Base-by-base conservation (phyloP, 116 monocot genomes). In the Dioscorea cayenensis region DNA sequence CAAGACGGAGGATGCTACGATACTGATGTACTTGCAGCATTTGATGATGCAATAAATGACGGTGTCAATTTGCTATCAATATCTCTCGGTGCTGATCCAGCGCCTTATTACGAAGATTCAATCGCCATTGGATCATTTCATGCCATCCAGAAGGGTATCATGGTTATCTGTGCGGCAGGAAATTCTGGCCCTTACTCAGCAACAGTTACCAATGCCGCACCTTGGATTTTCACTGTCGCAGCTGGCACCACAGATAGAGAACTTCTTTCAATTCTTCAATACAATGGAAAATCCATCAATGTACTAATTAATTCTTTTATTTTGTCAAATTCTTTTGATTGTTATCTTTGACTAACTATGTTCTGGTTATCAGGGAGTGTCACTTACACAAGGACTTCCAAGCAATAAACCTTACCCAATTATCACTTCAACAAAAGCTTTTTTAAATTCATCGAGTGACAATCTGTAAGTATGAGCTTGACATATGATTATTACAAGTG, bases 1-100 rank as follows among this genome's bases (percentile, higher is more conserved):
- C 2, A 5, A 2, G 62, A 12, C 0, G 32, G 32, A 32, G 4
- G 0, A 32, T 76, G 88, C 79, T 82, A 68, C 50, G 79, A 36
- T 16, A 14, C 19, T 36, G 37, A 36, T 20, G n/a, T 66, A 13
- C 5, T 66, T 7, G 3, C 17, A 0, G 37, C 9, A 20, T 38
- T 16, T 20, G 32, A 66, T 19, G 7, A 4, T 1, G 62, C 62
- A 5, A 28, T 62, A 21, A 21, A 62, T 12, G 62, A 62, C 25
- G 62, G 62, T 11, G 66, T 66, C 4, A 20, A 66, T 13, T 6
- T 66, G 32, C 4, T 66, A 14, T 36, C 37, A 17, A 7, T 32
- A 4, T 32, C 37, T 20, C 20, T 66, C 22, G 62, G 62, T 7
- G 62, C 23, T 6, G 7, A 1, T 3, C 12, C 62, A 27, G 1